A percentile compares a stretch with the other conserved stretches of the same genome.
Evolutionary conservation across 352 stramenopile genomes (phyloP).

Genomic region (Phytophthora chlamydospora): DNA sequence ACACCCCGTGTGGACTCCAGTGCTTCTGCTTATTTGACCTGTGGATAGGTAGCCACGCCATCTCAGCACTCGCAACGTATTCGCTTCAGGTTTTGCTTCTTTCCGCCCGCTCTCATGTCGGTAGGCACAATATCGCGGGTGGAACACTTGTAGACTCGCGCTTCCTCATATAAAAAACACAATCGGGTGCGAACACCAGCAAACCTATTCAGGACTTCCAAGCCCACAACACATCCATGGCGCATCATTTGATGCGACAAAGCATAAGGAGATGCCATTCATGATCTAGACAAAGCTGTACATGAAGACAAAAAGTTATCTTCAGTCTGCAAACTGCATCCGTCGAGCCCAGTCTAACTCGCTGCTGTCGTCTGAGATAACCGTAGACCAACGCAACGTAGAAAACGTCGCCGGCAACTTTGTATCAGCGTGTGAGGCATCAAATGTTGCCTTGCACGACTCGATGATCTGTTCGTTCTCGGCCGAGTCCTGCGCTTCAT

Average conservation of each 20-base stretch:
- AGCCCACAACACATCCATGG: constrained; percentile 2
- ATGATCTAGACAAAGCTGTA: constrained; percentile 23
- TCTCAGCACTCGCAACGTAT: constrained; percentile 72
- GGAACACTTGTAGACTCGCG: constrained; percentile 68
- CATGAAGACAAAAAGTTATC: constrained; percentile 15
- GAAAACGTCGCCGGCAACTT: constrained; percentile 58
- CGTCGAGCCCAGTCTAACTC: constrained; percentile 81
- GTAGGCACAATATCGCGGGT: constrained; percentile 53
- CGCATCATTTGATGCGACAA: constrained; percentile 14
- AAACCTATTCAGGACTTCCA: constrained; percentile 6
- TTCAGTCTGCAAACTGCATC: constrained; percentile 61
- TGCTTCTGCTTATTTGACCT: constrained; percentile 76
- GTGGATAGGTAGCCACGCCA: constrained; percentile 67
- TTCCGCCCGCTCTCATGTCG: constrained; percentile 41
- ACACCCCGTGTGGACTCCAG: constrained; percentile 29
- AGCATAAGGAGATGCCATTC: constrained; percentile 32
- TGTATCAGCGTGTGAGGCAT: constrained; percentile 31
- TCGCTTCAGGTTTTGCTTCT: constrained; percentile 51
- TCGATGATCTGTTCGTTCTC: constrained; percentile 47
- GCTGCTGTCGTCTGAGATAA: constrained; percentile 86
- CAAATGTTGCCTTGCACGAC: constrained; percentile 65
- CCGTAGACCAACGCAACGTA: constrained; percentile 74
- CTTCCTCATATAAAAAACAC: constrained; percentile 64
- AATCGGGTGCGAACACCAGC: constrained; percentile 2
- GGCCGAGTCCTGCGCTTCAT: constrained; percentile 32